Evolutionary conservation across 495 filamentous ascomycete species (phyloP).

Genomic region (Sabuloglossum arenarium): DNA sequence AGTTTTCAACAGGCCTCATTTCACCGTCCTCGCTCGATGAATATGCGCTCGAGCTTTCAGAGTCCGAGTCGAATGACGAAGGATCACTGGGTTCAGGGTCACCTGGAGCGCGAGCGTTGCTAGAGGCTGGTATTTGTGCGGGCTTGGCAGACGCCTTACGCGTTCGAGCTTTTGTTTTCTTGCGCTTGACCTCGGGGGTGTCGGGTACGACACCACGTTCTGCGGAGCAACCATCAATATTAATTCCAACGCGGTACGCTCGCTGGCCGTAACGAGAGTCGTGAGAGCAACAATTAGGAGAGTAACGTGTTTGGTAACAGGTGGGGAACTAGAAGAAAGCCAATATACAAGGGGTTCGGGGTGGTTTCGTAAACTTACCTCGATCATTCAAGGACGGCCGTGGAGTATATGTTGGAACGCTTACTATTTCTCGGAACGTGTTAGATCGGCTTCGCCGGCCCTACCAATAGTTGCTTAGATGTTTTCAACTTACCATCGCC

Average conservation of each 20-base stretch:
- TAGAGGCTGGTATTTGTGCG: background rate
- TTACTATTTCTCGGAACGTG: background rate
- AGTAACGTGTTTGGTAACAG: too few species aligned
- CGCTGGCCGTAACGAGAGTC: background rate
- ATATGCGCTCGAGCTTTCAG: constrained; percentile 25
- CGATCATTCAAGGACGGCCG: background rate
- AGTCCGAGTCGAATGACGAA: constrained; percentile 22
- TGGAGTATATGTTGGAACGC: background rate
- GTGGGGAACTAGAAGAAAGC: background rate
- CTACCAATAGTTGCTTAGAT: background rate
- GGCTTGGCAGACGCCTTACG: background rate
- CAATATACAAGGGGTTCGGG: background rate
- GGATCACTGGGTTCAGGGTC: constrained; percentile 11
- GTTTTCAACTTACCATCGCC: background rate
- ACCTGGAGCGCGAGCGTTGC: background rate
- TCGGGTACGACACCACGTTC: background rate
- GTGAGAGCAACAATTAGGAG: too few species aligned
- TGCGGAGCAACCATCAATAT: background rate
- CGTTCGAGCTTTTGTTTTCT: background rate
- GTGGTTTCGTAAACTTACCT: background rate
- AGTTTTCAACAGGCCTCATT: constrained; percentile 26
- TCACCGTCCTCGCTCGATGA: constrained; percentile 25
- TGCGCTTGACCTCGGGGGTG: background rate
- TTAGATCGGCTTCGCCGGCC: background rate
- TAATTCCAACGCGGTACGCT: background rate